phyloP scores from a whole-genome alignment of 352 stramenopile genomes.

The Phytophthora nicotianae region DNA sequence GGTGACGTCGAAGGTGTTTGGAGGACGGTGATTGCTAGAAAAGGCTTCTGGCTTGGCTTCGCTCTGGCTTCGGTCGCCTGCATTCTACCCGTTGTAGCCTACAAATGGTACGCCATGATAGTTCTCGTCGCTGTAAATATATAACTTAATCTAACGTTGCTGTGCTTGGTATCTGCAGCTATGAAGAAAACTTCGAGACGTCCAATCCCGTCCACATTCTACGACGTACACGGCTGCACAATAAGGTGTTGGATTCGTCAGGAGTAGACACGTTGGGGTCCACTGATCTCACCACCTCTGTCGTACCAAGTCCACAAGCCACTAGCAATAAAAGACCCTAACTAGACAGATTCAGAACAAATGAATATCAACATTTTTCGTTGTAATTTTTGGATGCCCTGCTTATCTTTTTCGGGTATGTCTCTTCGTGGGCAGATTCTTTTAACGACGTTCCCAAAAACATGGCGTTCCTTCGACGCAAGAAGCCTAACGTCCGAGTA shows the following conservation, averaged over 20 bases:
- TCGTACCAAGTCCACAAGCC: conserved; percentile 24
- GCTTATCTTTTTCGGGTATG: too few species aligned
- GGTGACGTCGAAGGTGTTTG: conserved; percentile 57
- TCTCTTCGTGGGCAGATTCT: conserved; percentile 18
- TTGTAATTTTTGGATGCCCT: background rate
- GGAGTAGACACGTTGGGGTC: conserved; percentile 28
- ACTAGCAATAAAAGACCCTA: conserved; percentile 27
- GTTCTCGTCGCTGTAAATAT: background rate
- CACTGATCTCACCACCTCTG: conserved; percentile 16
- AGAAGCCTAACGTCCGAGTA: conserved; percentile 71
- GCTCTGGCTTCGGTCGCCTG: conserved; percentile 46
- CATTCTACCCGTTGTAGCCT: conserved; percentile 66
- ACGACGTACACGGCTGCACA: conserved; percentile 66
- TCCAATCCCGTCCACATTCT: conserved; percentile 80
- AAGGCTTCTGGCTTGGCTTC: conserved; percentile 73
- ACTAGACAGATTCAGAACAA: conserved; percentile 12
- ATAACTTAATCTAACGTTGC: background rate
- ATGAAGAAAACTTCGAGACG: conserved; percentile 76
- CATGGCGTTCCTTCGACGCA: conserved; percentile 70
- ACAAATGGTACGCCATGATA: conserved; percentile 57
- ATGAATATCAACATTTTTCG: background rate
- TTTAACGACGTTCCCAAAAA: background rate
- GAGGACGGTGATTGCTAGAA: conserved; percentile 32
- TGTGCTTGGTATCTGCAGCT: conserved; percentile 31
- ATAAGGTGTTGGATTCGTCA: conserved; percentile 75